phyloP scores from a whole-genome alignment of 2,329 filamentous ascomycete genomes.

The Cadophora luteo-olivacea region DNA sequence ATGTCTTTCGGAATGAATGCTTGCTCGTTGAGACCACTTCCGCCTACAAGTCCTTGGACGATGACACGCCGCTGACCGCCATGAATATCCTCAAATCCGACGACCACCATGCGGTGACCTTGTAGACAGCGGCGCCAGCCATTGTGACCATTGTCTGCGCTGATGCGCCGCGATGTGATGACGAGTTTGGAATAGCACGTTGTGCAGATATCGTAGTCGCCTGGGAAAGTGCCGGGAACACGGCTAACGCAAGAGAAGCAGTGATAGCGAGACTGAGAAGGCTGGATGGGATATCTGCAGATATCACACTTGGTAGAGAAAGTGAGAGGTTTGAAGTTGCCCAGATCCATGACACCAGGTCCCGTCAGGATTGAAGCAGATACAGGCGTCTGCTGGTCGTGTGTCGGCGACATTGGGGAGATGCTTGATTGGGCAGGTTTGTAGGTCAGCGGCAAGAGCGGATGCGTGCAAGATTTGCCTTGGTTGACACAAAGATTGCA shows the following conservation, averaged over 20 bases:
- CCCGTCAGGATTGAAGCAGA: slow-evolving; percentile 57
- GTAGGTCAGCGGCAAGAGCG: slow-evolving; percentile 78
- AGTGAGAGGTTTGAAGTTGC: slow-evolving; percentile 68
- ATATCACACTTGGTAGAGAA: slow-evolving; percentile 82
- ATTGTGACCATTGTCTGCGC: slow-evolving; percentile 74
- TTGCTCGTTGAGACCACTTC: slow-evolving; percentile 70
- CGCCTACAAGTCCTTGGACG: slow-evolving; percentile 78
- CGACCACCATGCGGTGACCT: slow-evolving; percentile 83
- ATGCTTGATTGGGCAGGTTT: slow-evolving; percentile 48
- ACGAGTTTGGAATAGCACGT: slow-evolving; percentile 77
- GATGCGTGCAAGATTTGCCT: slow-evolving; percentile 81
- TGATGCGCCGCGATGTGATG: slow-evolving; percentile 64
- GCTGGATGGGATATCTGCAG: slow-evolving; percentile 75
- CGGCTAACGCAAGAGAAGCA: slow-evolving; percentile 75
- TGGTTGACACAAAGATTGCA: slow-evolving; percentile 88
- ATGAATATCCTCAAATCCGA: slow-evolving; percentile 74
- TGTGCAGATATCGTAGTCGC: slow-evolving; percentile 88
- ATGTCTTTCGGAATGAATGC: slow-evolving; percentile 45
- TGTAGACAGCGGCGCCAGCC: slow-evolving; percentile 85
- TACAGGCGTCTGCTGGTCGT: slow-evolving; percentile 50
- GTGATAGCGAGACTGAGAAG: slow-evolving; percentile 75
- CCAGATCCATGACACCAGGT: slow-evolving; percentile 52
- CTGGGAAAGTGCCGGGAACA: slow-evolving; percentile 55
- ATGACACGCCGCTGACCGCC: slow-evolving; percentile 73
- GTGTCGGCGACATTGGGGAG: slow-evolving; percentile 50